phyloP scores from a whole-genome alignment of 345 rosid genomes.

The Camelina hispida region DNA sequence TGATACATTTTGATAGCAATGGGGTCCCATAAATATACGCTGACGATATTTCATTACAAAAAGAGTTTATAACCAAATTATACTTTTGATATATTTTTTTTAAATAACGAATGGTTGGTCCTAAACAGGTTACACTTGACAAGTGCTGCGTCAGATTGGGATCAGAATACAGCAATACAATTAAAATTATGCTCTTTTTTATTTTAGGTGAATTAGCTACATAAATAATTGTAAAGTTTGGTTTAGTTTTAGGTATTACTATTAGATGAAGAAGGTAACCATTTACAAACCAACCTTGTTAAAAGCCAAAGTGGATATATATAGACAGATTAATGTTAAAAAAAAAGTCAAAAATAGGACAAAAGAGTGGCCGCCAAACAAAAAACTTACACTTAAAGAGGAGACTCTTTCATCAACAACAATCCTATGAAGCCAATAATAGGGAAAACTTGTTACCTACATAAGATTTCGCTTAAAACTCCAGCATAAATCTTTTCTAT shows the following conservation, averaged over 20 bases:
- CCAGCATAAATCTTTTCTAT: too few species aligned
- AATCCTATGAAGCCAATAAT: neutral
- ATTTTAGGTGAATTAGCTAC: too few species aligned
- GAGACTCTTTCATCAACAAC: neutral
- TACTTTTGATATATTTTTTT: neutral
- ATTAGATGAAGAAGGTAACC: neutral
- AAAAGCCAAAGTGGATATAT: neutral
- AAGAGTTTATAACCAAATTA: slow-evolving; percentile 24
- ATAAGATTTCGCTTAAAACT: too few species aligned
- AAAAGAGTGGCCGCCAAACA: neutral
- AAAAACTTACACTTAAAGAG: neutral
- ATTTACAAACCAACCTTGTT: neutral
- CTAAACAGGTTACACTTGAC: slow-evolving; percentile 11
- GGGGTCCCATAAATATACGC: slow-evolving; percentile 43
- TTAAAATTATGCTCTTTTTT: too few species aligned
- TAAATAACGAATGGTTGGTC: slow-evolving; percentile 36
- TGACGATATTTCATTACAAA: slow-evolving; percentile 33
- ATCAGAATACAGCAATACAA: too few species aligned
- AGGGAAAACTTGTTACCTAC: neutral
- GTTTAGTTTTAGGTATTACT: too few species aligned
- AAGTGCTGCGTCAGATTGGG: too few species aligned
- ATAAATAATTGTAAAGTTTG: too few species aligned
- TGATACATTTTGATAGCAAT: neutral
- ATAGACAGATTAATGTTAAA: neutral
- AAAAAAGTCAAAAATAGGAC: neutral